phyloP scores from a whole-genome alignment of 169 alveolate genomes.

The Cryptosporidium viatorum region DNA sequence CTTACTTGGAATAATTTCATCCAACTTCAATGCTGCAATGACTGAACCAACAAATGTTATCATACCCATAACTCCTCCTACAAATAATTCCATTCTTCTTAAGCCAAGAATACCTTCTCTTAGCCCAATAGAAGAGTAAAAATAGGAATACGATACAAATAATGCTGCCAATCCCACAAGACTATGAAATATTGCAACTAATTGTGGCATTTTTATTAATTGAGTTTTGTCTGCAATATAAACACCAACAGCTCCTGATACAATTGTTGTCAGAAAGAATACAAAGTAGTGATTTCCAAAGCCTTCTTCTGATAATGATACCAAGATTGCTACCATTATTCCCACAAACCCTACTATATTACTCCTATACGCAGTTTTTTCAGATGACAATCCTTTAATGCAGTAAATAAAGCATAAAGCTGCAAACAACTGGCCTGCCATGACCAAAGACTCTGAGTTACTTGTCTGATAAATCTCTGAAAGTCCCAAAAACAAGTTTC shows the following conservation, averaged over 20 bases:
- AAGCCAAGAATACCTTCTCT: neutral
- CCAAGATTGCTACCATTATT: constrained; percentile 50
- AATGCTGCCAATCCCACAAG: constrained; percentile 61
- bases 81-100: constrained; percentile 40
- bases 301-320: constrained; percentile 62
- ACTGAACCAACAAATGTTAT: constrained; percentile 73
- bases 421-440: constrained; percentile 56
- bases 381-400: constrained; percentile 68
- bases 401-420: constrained; percentile 69
- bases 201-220: constrained; percentile 61
- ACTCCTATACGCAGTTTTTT: constrained; percentile 67
- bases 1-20: constrained; percentile 69
- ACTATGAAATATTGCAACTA: constrained; percentile 63
- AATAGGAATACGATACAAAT: constrained; percentile 68
- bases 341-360: constrained; percentile 75
- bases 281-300: constrained; percentile 76
- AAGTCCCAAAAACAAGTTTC: neutral
- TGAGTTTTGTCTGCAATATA: constrained; percentile 75
- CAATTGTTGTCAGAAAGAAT: constrained; percentile 75
- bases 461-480: neutral
- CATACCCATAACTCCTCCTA: constrained; percentile 51
- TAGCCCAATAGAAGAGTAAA: constrained; percentile 1
- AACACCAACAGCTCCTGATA: constrained; percentile 78
- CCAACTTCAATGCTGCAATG: constrained; percentile 75
- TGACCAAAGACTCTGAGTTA: constrained; percentile 19